Conservation (phyloP, 345 rosid genomes). For the Camelina sativa region DNA sequence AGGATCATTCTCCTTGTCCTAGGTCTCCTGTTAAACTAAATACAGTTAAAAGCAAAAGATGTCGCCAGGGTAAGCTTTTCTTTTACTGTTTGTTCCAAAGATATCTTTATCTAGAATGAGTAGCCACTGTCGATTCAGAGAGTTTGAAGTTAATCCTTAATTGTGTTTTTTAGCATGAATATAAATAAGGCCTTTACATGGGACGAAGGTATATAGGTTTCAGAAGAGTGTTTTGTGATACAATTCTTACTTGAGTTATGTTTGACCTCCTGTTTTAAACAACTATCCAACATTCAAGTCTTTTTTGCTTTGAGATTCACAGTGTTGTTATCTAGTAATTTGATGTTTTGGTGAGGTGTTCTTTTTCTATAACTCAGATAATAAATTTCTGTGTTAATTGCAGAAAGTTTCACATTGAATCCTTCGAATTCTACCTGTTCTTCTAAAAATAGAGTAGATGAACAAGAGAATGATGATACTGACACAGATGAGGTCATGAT, state of each 20-base stretch:
- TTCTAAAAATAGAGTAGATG: constrained; percentile 51
- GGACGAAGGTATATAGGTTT: neutral
- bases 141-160: neutral
- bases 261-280: neutral
- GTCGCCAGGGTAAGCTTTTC: constrained; percentile 57
- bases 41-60: constrained; percentile 63
- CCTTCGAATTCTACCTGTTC: constrained; percentile 55
- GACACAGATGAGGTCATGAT: constrained; percentile 50
- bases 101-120: neutral
- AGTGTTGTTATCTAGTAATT: neutral
- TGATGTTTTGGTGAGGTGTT: constrained; percentile 6
- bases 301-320: constrained; percentile 8
- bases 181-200: neutral
- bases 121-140: constrained; percentile 9
- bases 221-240: constrained; percentile 4
- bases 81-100: neutral
- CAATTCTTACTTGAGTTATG: neutral
- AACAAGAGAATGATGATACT: constrained; percentile 51
- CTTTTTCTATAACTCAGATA: constrained; percentile 14
- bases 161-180: neutral
- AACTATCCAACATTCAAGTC: neutral
- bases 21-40: constrained; percentile 83
- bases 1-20: constrained; percentile 87
- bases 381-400: constrained; percentile 16
- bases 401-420: constrained; percentile 50